phyloP scores from a whole-genome alignment of 768 basidiomycete genomes.

The Hypholoma fasciculare region DNA sequence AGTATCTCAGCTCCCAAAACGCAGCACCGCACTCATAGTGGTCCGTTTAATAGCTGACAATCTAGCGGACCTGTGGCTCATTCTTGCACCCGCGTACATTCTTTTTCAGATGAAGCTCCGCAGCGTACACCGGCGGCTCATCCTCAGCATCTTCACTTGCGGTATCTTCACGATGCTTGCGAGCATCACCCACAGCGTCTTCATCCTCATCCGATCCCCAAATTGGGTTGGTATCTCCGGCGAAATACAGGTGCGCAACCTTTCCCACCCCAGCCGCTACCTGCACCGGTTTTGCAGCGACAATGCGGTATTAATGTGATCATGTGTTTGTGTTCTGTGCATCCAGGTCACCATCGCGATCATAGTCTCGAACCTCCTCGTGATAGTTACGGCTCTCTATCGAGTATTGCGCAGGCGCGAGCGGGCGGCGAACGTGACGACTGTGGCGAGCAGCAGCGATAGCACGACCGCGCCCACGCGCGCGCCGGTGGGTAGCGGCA shows the following conservation, averaged over 20 bases:
- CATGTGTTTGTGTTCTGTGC: neutral
- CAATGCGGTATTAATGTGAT: neutral
- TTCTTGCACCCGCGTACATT: slow-evolving; percentile 8
- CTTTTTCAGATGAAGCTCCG: slow-evolving; percentile 7
- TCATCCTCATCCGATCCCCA: neutral
- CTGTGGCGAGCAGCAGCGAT: neutral
- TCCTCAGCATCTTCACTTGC: slow-evolving; percentile 9
- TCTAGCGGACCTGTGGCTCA: slow-evolving; percentile 13
- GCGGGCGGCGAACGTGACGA: neutral
- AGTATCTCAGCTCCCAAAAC: neutral
- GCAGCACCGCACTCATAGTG: neutral
- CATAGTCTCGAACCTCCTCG: slow-evolving; percentile 11
- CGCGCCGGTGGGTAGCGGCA: neutral
- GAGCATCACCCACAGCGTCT: slow-evolving; percentile 7
- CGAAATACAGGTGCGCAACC: neutral
- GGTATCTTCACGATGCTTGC: slow-evolving; percentile 10
- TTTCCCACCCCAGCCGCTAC: neutral
- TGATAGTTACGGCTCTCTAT: slow-evolving; percentile 11
- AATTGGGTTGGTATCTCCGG: neutral
- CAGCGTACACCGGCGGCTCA: slow-evolving; percentile 1
- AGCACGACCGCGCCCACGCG: neutral
- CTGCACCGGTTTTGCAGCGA: neutral
- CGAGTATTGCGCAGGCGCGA: slow-evolving; percentile 1
- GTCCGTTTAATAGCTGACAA: neutral
- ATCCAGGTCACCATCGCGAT: slow-evolving; percentile 4